phyloP scores from a whole-genome alignment of 352 stramenopile genomes.

The Phytopythium oedochilum region DNA sequence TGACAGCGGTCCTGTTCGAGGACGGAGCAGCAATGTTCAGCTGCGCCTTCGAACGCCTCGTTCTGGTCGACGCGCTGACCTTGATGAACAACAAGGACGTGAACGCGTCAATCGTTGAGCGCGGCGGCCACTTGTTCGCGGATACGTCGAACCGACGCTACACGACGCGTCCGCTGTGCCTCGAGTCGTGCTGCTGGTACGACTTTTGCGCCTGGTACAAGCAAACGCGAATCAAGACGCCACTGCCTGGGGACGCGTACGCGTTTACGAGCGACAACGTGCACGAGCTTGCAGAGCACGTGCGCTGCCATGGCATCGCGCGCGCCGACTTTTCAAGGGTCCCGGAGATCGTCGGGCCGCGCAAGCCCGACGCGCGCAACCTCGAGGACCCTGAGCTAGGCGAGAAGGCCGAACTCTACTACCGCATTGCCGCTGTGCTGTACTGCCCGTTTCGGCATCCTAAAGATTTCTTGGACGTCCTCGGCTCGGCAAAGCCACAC shows the following conservation, averaged over 20 bases:
- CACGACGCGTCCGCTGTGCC: constrained; percentile 1
- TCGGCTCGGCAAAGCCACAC: background rate
- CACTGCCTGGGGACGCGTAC: background rate
- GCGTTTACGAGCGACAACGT: background rate
- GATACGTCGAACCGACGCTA: constrained; percentile 13
- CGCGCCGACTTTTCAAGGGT: constrained; percentile 8
- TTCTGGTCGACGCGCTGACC: constrained; percentile 12
- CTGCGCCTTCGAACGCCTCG: constrained; percentile 15
- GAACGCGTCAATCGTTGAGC: constrained; percentile 6
- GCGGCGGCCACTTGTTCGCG: constrained; percentile 3
- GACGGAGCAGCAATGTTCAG: background rate
- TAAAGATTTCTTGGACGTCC: background rate
- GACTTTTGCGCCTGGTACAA: constrained; percentile 17
- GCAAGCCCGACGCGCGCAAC: constrained; percentile 7
- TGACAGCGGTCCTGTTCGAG: background rate
- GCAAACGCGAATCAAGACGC: background rate
- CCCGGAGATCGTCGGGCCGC: constrained; percentile 14
- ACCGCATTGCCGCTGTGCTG: constrained; percentile 6
- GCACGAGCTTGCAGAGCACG: background rate
- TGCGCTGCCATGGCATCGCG: background rate
- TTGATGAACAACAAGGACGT: constrained; percentile 9
- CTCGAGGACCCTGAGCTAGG: constrained; percentile 4
- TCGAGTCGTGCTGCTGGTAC: constrained; percentile 14
- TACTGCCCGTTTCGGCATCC: constrained; percentile 12
- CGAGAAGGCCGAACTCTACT: constrained; percentile 13